Conservation (phyloP, 805 yeast species). For the Starmerella bacillaris region DNA sequence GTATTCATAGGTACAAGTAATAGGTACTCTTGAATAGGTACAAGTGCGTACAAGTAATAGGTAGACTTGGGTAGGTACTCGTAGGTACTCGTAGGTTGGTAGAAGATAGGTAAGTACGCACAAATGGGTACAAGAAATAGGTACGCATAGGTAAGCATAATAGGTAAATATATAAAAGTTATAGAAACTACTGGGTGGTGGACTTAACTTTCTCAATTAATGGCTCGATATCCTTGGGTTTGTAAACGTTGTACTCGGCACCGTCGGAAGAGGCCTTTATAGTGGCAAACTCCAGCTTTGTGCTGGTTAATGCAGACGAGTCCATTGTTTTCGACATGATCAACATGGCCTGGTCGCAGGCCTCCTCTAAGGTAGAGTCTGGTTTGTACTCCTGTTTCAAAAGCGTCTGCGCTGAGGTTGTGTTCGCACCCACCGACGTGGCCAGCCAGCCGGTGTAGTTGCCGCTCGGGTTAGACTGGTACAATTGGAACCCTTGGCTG, state of each 20-base stretch:
- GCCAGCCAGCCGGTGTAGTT: constrained; percentile 98
- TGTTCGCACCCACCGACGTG: constrained; percentile 89
- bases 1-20: too few species aligned
- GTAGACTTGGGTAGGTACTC: too few species aligned
- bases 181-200: too few species aligned
- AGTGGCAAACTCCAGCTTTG: constrained; percentile 84
- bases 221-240: constrained; percentile 54
- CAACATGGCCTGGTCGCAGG: constrained; percentile 73
- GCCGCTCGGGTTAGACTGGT: constrained; percentile 92
- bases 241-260: constrained; percentile 60
- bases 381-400: constrained; percentile 89
- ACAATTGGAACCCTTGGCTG: constrained; percentile 73
- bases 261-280: constrained; percentile 1
- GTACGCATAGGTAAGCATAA: too few species aligned
- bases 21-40: too few species aligned
- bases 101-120: not conserved
- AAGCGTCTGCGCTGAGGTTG: constrained; percentile 86
- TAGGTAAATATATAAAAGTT: too few species aligned
- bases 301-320: constrained; percentile 63
- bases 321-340: constrained; percentile 91
- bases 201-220: constrained; percentile 45
- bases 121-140: not conserved
- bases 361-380: constrained; percentile 47
- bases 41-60: too few species aligned
- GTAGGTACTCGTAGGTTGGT: not conserved